Percentiles rank a stretch among this genome's conserved stretches.
Conservation (phyloP, 768 basidiomycete species). For the Phanerochaete carnosa region DNA sequence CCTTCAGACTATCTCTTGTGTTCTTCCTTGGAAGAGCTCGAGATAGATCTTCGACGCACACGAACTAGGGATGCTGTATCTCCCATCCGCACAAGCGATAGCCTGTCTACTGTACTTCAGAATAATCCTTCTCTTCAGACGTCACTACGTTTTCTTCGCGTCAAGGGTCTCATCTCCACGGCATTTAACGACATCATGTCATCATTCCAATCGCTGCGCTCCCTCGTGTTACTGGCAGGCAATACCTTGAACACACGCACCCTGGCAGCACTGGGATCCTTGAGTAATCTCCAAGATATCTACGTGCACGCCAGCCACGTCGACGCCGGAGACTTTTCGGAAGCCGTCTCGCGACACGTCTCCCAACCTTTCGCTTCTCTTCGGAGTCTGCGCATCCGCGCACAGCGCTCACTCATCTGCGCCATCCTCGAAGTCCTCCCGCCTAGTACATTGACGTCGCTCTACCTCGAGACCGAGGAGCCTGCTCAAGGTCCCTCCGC, state of each 20-base stretch:
- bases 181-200: conserved; percentile 8
- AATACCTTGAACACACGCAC: conserved; percentile 12
- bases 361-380: conserved; percentile 14
- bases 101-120: conserved; percentile 10
- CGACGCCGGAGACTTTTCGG: conserved; percentile 13
- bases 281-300: conserved; percentile 18
- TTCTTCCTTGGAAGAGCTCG: conserved; percentile 6
- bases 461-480: conserved; percentile 17
- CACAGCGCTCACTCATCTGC: conserved; percentile 9
- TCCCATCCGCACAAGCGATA: neutral
- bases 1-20: conserved; percentile 7
- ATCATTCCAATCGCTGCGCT: conserved; percentile 11
- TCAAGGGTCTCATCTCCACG: conserved; percentile 16
- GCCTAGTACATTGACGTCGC: conserved; percentile 8
- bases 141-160: conserved; percentile 11
- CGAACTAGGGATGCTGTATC: neutral
- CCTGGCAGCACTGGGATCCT: conserved; percentile 15
- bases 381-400: conserved; percentile 16
- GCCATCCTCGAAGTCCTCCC: conserved; percentile 16
- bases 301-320: conserved; percentile 18
- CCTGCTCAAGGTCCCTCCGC: conserved; percentile 9
- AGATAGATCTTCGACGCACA: conserved; percentile 10
- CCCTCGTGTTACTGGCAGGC: conserved; percentile 16
- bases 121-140: neutral
- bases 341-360: neutral